A percentile compares a stretch with the other conserved stretches of the same genome.
Conservation (phyloP, 176 grass and related monocot species). For the Sorghum bicolor region DNA sequence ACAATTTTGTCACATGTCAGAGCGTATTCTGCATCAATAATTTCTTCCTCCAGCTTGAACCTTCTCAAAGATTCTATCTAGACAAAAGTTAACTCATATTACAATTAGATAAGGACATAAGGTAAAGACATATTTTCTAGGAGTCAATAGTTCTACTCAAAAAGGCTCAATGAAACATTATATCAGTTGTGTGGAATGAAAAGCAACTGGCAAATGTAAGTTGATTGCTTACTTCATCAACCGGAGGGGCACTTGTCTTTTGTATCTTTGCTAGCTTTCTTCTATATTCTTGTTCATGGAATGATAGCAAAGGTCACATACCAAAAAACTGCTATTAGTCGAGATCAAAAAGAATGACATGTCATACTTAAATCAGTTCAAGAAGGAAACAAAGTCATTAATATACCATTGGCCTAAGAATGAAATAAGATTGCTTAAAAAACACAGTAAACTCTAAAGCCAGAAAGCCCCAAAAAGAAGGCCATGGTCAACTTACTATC, state of each 20-base stretch:
- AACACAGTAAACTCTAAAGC: slow-evolving; percentile 5
- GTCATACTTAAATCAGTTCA: background rate
- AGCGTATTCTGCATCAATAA: slow-evolving; percentile 80
- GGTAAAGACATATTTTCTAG: background rate
- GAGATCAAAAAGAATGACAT: slow-evolving; percentile 2
- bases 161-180: background rate
- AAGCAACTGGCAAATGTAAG: background rate
- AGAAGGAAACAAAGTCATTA: background rate
- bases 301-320: slow-evolving; percentile 7
- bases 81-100: slow-evolving; percentile 42
- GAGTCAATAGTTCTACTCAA: background rate
- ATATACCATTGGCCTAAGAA: background rate
- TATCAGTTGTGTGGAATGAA: background rate
- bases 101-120: slow-evolving; percentile 12
- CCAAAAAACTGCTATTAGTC: slow-evolving; percentile 4
- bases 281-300: slow-evolving; percentile 69
- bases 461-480: background rate
- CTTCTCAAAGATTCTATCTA: slow-evolving; percentile 84
- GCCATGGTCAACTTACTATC: slow-evolving; percentile 48
- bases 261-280: slow-evolving; percentile 72
- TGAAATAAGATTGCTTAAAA: background rate
- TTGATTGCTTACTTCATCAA: slow-evolving; percentile 65
- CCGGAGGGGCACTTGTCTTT: slow-evolving; percentile 42
- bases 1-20: slow-evolving; percentile 78
- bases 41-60: slow-evolving; percentile 76